phyloP scores from a whole-genome alignment of 768 basidiomycete genomes.

The Pleurotus djamor region DNA sequence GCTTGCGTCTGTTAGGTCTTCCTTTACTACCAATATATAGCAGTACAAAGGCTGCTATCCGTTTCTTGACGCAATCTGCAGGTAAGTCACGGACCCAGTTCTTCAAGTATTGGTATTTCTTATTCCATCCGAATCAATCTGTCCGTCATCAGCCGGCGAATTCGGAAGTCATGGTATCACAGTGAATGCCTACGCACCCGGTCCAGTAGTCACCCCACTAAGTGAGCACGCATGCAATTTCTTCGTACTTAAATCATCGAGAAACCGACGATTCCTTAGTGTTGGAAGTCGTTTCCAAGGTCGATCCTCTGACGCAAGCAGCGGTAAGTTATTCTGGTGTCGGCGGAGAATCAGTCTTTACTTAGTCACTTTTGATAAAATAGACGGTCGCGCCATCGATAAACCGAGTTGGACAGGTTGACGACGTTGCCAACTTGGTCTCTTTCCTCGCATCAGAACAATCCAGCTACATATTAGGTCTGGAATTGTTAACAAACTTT shows the following conservation, averaged over 20 bases:
- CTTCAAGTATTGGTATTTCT: background rate
- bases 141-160: constrained; percentile 7
- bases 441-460: constrained; percentile 28
- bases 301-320: background rate
- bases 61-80: constrained; percentile 13
- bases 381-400: background rate
- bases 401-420: background rate
- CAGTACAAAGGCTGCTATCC: constrained; percentile 13
- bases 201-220: constrained; percentile 9
- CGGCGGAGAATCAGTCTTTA: background rate
- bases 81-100: constrained; percentile 3
- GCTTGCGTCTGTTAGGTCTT: background rate
- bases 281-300: background rate
- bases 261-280: background rate
- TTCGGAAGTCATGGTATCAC: constrained; percentile 11
- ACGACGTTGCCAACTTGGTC: constrained; percentile 22
- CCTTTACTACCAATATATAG: constrained; percentile 6
- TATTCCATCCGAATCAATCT: background rate
- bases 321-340: background rate
- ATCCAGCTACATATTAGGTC: constrained; percentile 26
- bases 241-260: background rate
- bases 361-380: background rate
- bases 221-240: background rate
- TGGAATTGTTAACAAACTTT: background rate
- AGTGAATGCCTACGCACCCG: constrained; percentile 17